A percentile compares a stretch with the other conserved stretches of the same genome.
Evolutionary conservation across 2,329 filamentous ascomycete species (phyloP).

Genomic region (Fusarium illudens): DNA sequence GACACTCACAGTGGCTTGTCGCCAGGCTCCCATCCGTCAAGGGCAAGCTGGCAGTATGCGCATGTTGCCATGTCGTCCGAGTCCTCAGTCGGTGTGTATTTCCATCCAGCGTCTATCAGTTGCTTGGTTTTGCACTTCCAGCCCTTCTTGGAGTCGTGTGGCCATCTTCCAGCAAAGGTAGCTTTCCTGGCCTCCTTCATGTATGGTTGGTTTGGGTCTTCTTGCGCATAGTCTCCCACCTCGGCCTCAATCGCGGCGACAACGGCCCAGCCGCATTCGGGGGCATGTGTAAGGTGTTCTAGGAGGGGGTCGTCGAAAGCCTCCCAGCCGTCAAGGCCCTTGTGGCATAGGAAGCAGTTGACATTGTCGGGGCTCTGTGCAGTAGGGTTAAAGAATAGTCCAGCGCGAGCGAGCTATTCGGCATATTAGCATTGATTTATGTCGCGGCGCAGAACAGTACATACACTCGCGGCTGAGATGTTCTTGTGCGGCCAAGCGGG

Average conservation of each 20-base stretch:
- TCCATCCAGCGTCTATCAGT: constrained; percentile 94
- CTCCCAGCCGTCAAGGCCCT: constrained; percentile 92
- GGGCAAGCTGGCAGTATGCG: constrained; percentile 85
- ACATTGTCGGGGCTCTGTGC: constrained; percentile 84
- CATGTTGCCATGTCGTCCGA: constrained; percentile 92
- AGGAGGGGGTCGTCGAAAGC: constrained; percentile 80
- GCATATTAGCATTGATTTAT: constrained; percentile 33
- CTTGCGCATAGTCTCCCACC: constrained; percentile 68
- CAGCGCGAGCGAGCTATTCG: constrained; percentile 82
- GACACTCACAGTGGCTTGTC: constrained; percentile 82
- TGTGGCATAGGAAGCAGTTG: constrained; percentile 85
- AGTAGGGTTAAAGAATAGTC: constrained; percentile 87
- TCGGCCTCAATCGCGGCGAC: constrained; percentile 69
- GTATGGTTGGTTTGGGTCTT: constrained; percentile 76
- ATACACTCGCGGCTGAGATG: constrained; percentile 46
- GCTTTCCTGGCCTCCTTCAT: constrained; percentile 81
- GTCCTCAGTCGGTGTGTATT: constrained; percentile 84
- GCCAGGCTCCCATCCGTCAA: constrained; percentile 93
- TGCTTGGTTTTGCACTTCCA: constrained; percentile 92
- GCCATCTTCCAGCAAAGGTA: constrained; percentile 88
- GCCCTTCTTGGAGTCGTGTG: constrained; percentile 85
- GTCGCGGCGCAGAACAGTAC: constrained; percentile 5
- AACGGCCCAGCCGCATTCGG: constrained; percentile 87
- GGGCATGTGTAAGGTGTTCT: constrained; percentile 86
- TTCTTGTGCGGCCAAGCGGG: constrained; percentile 78